Evolutionary conservation across 495 filamentous ascomycete species (phyloP).

Genomic region (Talaromyces trachyspermus): DNA sequence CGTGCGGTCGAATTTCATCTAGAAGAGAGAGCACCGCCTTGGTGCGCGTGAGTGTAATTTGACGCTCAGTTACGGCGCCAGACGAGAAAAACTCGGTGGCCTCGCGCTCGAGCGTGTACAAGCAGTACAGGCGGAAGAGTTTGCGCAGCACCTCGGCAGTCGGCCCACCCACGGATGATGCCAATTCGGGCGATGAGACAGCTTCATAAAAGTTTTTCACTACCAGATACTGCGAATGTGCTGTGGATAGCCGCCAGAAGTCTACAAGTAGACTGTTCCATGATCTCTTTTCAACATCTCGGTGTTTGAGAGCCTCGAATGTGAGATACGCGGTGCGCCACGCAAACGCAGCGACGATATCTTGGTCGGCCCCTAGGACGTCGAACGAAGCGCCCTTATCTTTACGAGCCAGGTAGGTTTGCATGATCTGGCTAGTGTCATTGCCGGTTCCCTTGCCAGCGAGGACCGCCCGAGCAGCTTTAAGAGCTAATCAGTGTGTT

Average conservation of each 20-base stretch:
- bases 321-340: constrained; percentile 63
- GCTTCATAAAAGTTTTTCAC: constrained; percentile 67
- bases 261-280: constrained; percentile 69
- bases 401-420: constrained; percentile 48
- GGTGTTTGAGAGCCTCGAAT: constrained; percentile 64
- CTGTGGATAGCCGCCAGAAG: constrained; percentile 63
- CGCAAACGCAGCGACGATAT: constrained; percentile 62
- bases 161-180: constrained; percentile 40
- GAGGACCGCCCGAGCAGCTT: constrained; percentile 56
- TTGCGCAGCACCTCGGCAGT: constrained; percentile 48
- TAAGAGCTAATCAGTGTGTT: constrained; percentile 36
- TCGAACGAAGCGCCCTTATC: constrained; percentile 64
- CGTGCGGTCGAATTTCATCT: constrained; percentile 60
- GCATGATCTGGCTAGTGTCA: constrained; percentile 52
- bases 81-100: constrained; percentile 60
- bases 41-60: constrained; percentile 54
- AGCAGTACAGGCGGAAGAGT: constrained; percentile 58
- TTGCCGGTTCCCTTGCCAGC: constrained; percentile 46
- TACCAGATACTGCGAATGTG: constrained; percentile 61
- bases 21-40: constrained; percentile 57
- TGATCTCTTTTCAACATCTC: constrained; percentile 58
- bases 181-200: constrained; percentile 42
- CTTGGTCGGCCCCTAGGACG: constrained; percentile 51
- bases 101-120: constrained; percentile 59
- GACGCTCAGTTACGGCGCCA: constrained; percentile 53